phyloP scores from a whole-genome alignment of 768 basidiomycete genomes.

The Tricholoma flavovirens region DNA sequence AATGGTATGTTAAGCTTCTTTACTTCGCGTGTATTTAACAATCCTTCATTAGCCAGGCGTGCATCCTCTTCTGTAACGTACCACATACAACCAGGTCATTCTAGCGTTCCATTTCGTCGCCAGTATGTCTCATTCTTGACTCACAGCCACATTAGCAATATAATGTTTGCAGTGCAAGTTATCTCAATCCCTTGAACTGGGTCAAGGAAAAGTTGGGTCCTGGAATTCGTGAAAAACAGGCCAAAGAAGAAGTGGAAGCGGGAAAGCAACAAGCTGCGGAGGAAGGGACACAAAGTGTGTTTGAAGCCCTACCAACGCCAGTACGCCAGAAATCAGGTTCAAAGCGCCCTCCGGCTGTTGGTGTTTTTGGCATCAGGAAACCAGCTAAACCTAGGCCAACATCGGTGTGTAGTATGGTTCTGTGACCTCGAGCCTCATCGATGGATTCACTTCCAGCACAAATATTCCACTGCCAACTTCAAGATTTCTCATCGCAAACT shows the following conservation, averaged over 20 bases:
- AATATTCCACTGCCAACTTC: conserved; percentile 88
- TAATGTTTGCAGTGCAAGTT: conserved; percentile 33
- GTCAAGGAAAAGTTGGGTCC: conserved; percentile 54
- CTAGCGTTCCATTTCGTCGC: conserved; percentile 32
- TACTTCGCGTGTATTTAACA: neutral
- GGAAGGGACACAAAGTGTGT: conserved; percentile 44
- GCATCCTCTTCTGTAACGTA: neutral
- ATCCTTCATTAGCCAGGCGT: neutral
- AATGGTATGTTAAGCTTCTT: conserved; percentile 15
- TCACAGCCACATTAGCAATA: conserved; percentile 2
- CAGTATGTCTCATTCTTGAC: conserved; percentile 29
- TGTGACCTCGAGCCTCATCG: neutral
- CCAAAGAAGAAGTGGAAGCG: conserved; percentile 40
- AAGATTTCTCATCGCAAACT: conserved; percentile 93
- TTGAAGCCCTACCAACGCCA: conserved; percentile 33
- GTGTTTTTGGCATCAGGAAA: conserved; percentile 10
- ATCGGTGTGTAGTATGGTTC: conserved; percentile 18
- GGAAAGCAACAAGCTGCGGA: conserved; percentile 39
- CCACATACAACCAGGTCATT: conserved; percentile 10
- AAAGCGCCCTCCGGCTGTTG: neutral
- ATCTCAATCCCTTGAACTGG: conserved; percentile 58
- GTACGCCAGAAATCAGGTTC: neutral
- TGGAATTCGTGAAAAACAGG: conserved; percentile 37
- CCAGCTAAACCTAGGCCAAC: conserved; percentile 22
- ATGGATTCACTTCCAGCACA: conserved; percentile 52